Conservation (phyloP, 306 rosid species). For the Elaeagnus macrophylla region DNA sequence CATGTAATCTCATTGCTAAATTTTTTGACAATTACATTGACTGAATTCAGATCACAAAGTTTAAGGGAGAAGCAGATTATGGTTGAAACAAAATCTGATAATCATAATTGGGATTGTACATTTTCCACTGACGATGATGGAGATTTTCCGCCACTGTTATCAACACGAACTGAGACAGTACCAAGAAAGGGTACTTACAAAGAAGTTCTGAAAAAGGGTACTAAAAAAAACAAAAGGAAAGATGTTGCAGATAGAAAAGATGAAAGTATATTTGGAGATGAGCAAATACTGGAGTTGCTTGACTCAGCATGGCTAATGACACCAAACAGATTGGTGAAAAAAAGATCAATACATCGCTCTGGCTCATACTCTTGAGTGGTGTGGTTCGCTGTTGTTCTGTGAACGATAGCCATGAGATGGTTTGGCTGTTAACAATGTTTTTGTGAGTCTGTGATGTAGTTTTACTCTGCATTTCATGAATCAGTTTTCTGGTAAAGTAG, state of each 20-base stretch:
- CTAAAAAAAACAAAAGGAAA: slow-evolving; percentile 17
- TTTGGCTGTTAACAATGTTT: too few species aligned
- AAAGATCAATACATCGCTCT: neutral
- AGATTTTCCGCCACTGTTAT: slow-evolving; percentile 23
- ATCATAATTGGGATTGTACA: neutral
- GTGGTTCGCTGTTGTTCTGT: too few species aligned
- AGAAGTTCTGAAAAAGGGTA: slow-evolving; percentile 36
- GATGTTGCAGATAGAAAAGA: slow-evolving; percentile 7
- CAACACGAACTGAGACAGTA: slow-evolving; percentile 13
- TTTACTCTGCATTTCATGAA: too few species aligned
- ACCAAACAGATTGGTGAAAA: neutral
- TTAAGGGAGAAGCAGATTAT: slow-evolving; percentile 40
- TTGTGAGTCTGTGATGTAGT: too few species aligned
- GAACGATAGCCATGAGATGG: too few species aligned
- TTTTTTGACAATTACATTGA: slow-evolving; percentile 25
- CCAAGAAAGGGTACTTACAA: slow-evolving; percentile 23
- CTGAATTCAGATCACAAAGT: slow-evolving; percentile 25
- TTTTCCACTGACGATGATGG: neutral
- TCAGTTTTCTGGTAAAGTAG: too few species aligned
- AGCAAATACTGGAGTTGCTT: slow-evolving; percentile 45
- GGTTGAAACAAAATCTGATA: slow-evolving; percentile 27
- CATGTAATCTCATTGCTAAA: slow-evolving; percentile 33
- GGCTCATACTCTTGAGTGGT: neutral
- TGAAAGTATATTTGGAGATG: slow-evolving; percentile 16
- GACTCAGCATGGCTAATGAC: slow-evolving; percentile 63